Evolutionary conservation across 495 filamentous ascomycete genomes (phyloP).

Genomic region (Tuber umbilicatum): DNA sequence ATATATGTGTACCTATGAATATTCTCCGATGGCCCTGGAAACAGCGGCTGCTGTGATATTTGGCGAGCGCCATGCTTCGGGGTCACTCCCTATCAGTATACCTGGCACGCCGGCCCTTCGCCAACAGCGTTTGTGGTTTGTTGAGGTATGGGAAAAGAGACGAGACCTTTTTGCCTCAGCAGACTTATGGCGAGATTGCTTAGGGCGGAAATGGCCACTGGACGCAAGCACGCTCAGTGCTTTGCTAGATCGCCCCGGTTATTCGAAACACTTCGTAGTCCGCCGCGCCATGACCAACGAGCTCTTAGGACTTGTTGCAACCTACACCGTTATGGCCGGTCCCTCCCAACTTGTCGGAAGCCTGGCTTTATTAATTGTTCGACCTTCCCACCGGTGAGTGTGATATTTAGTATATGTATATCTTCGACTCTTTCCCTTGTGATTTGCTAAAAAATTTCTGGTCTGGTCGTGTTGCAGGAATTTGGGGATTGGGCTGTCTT

Average conservation of each 20-base stretch:
- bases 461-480: conserved; percentile 31
- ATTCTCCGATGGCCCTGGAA: conserved; percentile 50
- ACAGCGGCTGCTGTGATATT: conserved; percentile 53
- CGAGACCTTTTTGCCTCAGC: conserved; percentile 43
- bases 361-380: conserved; percentile 55
- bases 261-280: conserved; percentile 58
- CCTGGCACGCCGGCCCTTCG: conserved; percentile 39
- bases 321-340: conserved; percentile 54
- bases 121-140: conserved; percentile 42
- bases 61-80: conserved; percentile 44
- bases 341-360: conserved; percentile 54
- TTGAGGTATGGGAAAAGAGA: conserved; percentile 44
- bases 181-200: conserved; percentile 43
- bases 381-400: conserved; percentile 46
- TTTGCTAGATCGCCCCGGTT: conserved; percentile 55
- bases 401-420: not conserved
- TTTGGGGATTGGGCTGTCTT: conserved; percentile 52
- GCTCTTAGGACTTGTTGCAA: conserved; percentile 56
- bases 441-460: not conserved
- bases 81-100: conserved; percentile 38
- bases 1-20: conserved; percentile 46
- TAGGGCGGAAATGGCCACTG: conserved; percentile 48
- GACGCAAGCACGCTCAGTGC: conserved; percentile 50
- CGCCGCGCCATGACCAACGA: conserved; percentile 49
- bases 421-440: conserved; percentile 3